Evolutionary conservation across 1,139 yeast species (phyloP), one percentile per base, ranked within the genome.

Genomic region (Yamadazyma triangularis): DNA sequence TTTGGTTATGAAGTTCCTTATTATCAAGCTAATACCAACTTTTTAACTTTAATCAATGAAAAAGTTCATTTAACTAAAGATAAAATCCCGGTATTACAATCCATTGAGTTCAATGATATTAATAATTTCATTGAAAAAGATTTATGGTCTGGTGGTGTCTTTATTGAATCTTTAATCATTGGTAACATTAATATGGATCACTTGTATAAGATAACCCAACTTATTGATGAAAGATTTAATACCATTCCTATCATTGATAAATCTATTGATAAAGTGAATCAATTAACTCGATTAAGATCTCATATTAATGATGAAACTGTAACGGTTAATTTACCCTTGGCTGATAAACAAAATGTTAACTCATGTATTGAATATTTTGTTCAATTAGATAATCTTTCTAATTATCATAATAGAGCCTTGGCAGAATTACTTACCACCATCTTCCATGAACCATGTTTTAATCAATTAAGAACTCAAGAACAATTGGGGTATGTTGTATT

Each of bases 401-500:
- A 60, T 34, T 47, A 45, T 13, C 51, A 47, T 25, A 36, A 52
- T 21, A 51, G 67, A 27, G 62, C 87, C 0, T 51, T 75, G 32
- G 67, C 82, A 13, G 88, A 83, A 31, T 59, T 91, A 32, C 56
- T 87, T 29, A 73, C 82, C 0, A 88, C 85, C 34, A 70, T 88
- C 39, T 65, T 83, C 29, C 77, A 74, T 40, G 97, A 89, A 51
- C 96, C 96, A 2, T 84, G 89, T 33, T 91, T 91, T 56, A 81
- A 86, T 52, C 86, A 84, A 42, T 69, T 91, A 35, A 73, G 98
- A 56, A 91, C 98, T 3, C 81, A 86, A 47, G 98, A 91, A 56
- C 97, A 91, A 42, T 53, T 81, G 29, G 87, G 85, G 0, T 79
- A 79, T 50, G 88, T 91, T 37, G 98, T 91, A 0, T 87, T 86